phyloP scores from a whole-genome alignment of 163 green algal genomes.

The Scenedesmus sp. region DNA sequence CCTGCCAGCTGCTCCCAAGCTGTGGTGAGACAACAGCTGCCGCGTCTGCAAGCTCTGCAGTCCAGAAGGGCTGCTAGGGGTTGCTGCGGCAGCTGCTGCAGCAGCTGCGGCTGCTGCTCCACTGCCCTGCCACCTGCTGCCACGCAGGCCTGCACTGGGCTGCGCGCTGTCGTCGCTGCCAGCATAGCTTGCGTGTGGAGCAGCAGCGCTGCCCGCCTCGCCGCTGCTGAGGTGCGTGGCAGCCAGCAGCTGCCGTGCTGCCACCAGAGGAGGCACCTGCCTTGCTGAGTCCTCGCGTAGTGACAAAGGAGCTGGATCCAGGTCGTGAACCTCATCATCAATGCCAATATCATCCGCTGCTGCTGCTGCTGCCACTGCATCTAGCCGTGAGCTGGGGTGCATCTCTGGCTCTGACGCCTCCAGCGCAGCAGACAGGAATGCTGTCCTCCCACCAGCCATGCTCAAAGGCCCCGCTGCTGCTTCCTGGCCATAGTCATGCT shows the following conservation, averaged over 20 bases:
- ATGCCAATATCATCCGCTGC: neutral
- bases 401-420: conserved; percentile 1
- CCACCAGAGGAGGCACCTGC: conserved; percentile 11
- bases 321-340: neutral
- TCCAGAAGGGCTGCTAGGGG: neutral
- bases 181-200: neutral
- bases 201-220: neutral
- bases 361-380: neutral
- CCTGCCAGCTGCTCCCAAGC: neutral
- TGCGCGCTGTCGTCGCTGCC: neutral
- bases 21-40: neutral
- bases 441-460: neutral
- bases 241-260: neutral
- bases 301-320: neutral
- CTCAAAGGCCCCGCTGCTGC: conserved; percentile 8
- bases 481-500: neutral
- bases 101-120: conserved; percentile 11
- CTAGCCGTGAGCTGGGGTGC: neutral
- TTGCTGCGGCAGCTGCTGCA: neutral
- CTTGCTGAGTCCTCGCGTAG: neutral
- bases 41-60: neutral
- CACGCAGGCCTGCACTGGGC: neutral
- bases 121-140: conserved; percentile 19
- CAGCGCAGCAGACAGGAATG: neutral
- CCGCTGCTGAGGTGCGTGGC: neutral